Evolutionary conservation across 2,329 filamentous ascomycete genomes (phyloP).

Genomic region (Reticulascus tulasneorum): DNA sequence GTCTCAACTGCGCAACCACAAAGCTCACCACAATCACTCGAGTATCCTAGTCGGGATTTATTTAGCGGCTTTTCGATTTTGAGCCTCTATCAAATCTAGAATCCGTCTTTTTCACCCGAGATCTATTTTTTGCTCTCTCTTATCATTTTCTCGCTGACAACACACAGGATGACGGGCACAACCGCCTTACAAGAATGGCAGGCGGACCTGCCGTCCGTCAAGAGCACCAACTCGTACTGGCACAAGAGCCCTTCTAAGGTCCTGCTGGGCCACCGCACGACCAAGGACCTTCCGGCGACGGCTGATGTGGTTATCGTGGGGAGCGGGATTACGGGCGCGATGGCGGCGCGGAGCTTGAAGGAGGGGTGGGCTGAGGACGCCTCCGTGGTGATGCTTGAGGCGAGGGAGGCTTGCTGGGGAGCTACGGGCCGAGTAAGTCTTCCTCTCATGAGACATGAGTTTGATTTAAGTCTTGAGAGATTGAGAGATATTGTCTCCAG

Average conservation of each 20-base stretch:
- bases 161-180: constrained; percentile 26
- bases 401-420: constrained; percentile 75
- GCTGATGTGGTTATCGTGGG: constrained; percentile 71
- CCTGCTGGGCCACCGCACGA: constrained; percentile 66
- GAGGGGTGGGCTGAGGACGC: constrained; percentile 32
- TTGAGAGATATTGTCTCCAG: too few species aligned
- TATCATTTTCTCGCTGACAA: background rate
- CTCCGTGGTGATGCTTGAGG: constrained; percentile 69
- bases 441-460: background rate
- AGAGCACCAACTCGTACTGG: constrained; percentile 69
- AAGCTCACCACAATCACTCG: too few species aligned
- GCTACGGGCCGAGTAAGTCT: constrained; percentile 71
- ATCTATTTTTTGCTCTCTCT: background rate
- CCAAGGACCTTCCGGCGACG: constrained; percentile 53
- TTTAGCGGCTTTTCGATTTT: too few species aligned
- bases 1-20: too few species aligned
- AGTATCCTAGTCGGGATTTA: too few species aligned
- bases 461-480: constrained; percentile 7
- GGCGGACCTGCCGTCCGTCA: constrained; percentile 55
- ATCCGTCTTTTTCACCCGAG: background rate
- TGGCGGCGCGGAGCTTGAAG: constrained; percentile 61
- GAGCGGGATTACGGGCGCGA: constrained; percentile 72
- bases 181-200: constrained; percentile 29
- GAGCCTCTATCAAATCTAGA: too few species aligned
- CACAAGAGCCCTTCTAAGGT: constrained; percentile 61